phyloP scores from a whole-genome alignment of 108 stramenopile species.

The Aurantiochytrium sp. region DNA sequence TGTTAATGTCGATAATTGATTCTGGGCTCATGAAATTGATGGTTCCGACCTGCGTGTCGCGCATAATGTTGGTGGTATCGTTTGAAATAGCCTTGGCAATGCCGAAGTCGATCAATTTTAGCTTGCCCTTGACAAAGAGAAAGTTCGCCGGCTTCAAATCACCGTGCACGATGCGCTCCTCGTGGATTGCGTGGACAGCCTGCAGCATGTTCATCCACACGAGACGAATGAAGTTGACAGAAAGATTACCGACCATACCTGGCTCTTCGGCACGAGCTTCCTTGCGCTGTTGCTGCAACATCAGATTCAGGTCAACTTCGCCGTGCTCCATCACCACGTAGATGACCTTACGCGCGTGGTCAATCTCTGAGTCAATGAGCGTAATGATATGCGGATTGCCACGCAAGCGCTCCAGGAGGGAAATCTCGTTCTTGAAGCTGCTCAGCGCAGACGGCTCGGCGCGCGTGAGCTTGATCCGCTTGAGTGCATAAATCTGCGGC shows the following conservation, averaged over 20 bases:
- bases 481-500: constrained; percentile 78
- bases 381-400: constrained; percentile 87
- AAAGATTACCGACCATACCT: constrained; percentile 38
- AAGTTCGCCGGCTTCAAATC: constrained; percentile 81
- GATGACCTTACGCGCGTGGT: constrained; percentile 61
- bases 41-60: constrained; percentile 93
- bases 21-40: constrained; percentile 99
- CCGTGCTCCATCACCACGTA: constrained; percentile 85
- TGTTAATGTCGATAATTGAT: constrained; percentile 76
- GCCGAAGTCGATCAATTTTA: constrained; percentile 99
- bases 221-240: constrained; percentile 90
- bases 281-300: constrained; percentile 72
- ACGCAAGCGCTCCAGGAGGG: constrained; percentile 67
- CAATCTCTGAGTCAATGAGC: constrained; percentile 78
- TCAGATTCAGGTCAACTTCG: constrained; percentile 85
- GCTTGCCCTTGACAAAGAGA: constrained; percentile 66
- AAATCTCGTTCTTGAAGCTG: constrained; percentile 94
- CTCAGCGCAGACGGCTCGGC: constrained; percentile 64
- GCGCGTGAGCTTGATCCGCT: constrained; percentile 82
- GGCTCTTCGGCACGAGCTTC: not conserved
- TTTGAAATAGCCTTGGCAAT: constrained; percentile 91
- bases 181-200: constrained; percentile 94
- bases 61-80: constrained; percentile 92
- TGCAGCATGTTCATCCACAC: constrained; percentile 98
- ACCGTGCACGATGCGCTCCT: constrained; percentile 90